Evolutionary conservation across 2,329 filamentous ascomycete genomes (phyloP), one percentile per base, ranked within the genome.

Genomic region (Colletotrichum lindemuthianum): DNA sequence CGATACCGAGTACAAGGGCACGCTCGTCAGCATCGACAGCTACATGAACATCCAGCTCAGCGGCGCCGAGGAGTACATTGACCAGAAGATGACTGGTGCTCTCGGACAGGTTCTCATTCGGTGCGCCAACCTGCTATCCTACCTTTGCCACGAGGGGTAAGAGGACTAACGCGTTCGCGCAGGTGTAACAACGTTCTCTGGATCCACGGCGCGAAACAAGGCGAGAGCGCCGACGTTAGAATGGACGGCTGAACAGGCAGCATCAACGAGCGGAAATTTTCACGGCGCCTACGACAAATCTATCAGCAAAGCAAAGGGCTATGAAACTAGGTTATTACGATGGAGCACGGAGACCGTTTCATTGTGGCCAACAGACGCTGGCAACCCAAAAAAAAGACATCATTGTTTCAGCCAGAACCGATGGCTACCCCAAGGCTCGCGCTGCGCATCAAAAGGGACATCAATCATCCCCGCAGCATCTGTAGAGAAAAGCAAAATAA

Each of bases 41-140:
- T 99, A 99, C 84, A 98, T 99, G 95, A 99, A 99, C 83, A 89
- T 99, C 69, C 93, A 98, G 81, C 87, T 99, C 68, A 89, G 90
- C 70, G 90, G 91, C 72, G 94, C 95, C 55, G 92, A 97, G 80
- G 96, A 99, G 79, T 97, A 90, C 80, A 92, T 97, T 74, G 89
- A 93, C 75, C 90, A 92, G 71, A 92, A 96, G 85, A 90, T 88
- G 76, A 93, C 91, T 40, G 95, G 93, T 61, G 88, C 88, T 52
- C 81, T 99, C 69, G 96, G 96, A 7, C 91, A 97, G 79, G 94
- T 99, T 49, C 79, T 99, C 72, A 98, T 99, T 74, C 85, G 95
- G 91, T 96, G 79, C 37, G 4, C 36, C 16, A 13, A 3, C 11
- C 12, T 16, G 1, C 6, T 24, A 8, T 12, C 16, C 37, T 3